These are phyloP conservation scores for Leccinum boreale DNA, from an alignment of 768 basidiomycete species.

Conservation along the genomic window DNA sequence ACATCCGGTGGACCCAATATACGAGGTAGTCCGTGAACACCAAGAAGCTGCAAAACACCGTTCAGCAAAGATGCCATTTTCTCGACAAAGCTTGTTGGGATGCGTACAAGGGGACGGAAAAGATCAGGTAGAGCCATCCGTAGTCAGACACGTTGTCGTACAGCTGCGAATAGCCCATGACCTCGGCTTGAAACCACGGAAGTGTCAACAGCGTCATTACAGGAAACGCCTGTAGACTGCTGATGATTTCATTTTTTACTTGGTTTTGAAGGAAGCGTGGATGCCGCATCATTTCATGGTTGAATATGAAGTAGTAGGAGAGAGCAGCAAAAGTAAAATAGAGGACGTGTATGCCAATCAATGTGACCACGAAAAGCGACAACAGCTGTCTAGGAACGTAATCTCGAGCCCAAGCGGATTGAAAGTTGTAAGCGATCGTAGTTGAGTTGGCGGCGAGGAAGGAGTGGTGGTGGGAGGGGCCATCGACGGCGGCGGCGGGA, in stretches of 20 bases:
- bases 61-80: background rate
- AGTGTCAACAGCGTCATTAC: conserved; percentile 79
- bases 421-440: conserved; percentile 32
- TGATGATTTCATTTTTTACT: conserved; percentile 72
- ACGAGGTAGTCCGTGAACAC: conserved; percentile 90
- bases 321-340: conserved; percentile 88
- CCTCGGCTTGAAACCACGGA: conserved; percentile 93
- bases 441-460: conserved; percentile 36
- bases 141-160: conserved; percentile 80
- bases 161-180: conserved; percentile 75
- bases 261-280: conserved; percentile 92
- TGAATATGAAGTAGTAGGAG: conserved; percentile 86
- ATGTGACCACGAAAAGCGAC: conserved; percentile 68
- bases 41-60: conserved; percentile 52
- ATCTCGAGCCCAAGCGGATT: conserved; percentile 84
- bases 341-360: conserved; percentile 77
- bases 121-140: conserved; percentile 67
- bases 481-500: conserved; percentile 41
- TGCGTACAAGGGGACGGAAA: conserved; percentile 68
- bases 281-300: conserved; percentile 93
- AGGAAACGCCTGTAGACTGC: conserved; percentile 76
- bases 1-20: conserved; percentile 93
- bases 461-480: conserved; percentile 20
- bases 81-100: background rate
- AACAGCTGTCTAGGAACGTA: conserved; percentile 74